Base-by-base conservation (phyloP, 2,329 filamentous ascomycete species). In the Aspergillus phoenicis region DNA sequence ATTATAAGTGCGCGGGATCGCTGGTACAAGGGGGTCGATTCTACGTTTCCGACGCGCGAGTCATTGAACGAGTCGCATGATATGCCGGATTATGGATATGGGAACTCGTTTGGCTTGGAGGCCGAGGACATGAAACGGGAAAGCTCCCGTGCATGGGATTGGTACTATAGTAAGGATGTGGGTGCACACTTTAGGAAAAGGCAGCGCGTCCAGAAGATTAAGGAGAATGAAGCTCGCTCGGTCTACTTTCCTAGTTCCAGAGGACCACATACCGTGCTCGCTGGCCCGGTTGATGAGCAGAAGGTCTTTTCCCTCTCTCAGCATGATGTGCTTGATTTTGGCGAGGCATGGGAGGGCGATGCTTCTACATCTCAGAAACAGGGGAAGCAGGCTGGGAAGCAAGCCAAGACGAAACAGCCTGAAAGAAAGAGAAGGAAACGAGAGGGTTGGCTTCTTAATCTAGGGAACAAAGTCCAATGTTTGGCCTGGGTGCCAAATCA, bases 361-460 rank as follows among this genome's bases (percentile, higher is more conserved):
- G 48, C 30, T 7, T 26, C 69, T 13, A 65, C 60, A 22, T 39
- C 57, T 20, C 59, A 33, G 17, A 69, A 62, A 55, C 64, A 67
- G 48, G 39, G 15, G 41, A 58, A 49, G 15, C 48, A 47, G 45
- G 43, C 20, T 17, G 39, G 39, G 39, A 41, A 28, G 48, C 47
- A 22, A 26, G 20, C 15, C 58, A 58, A 39, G 13, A 51, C 28
- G 62, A 60, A 61, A 26, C 49, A 57, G 48, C 24, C 28, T 30
- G 28, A 55, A 38, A 57, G 53, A 64, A 60, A 59, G 33, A 67
- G 65, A 39, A 73, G 65, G 38, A 72, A 66, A 43, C 75, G 76
- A 10, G 71, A 80, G 65, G 79, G 78, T 1, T 89, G 85, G 83
- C 68, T 88, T 2, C 66, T 88, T 49, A 85, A 87, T 67, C 60